Percentiles rank a stretch among this genome's conserved stretches.
These are phyloP conservation scores for Tephrocybe rancida DNA, from an alignment of 768 basidiomycete genomes.

Conservation along the genomic window DNA sequence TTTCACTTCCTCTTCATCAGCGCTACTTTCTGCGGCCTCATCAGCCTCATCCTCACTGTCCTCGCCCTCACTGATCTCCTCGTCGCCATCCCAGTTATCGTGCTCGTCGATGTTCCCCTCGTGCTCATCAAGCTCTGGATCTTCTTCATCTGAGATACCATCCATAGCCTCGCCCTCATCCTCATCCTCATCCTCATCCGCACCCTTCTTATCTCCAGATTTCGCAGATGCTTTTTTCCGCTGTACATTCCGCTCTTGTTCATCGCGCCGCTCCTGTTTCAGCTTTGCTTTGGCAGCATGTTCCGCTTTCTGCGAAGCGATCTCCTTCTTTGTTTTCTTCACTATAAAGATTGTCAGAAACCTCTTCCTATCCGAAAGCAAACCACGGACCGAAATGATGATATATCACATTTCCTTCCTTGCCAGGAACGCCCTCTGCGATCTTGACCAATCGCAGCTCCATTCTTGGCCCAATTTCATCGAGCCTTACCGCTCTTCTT, in stretches of 20 bases:
- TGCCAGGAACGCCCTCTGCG: slow-evolving; percentile 90
- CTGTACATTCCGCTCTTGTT: slow-evolving; percentile 90
- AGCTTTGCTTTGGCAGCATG: slow-evolving; percentile 80
- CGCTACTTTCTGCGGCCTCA: slow-evolving; percentile 43
- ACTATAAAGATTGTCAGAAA: slow-evolving; percentile 50
- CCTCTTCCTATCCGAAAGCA: slow-evolving; percentile 2
- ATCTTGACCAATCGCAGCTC: slow-evolving; percentile 94
- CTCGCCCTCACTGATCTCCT: slow-evolving; percentile 62
- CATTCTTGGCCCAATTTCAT: slow-evolving; percentile 95
- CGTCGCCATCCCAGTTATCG: slow-evolving; percentile 57
- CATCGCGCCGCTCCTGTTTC: slow-evolving; percentile 76
- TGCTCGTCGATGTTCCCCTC: slow-evolving; percentile 31
- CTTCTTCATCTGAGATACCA: slow-evolving; percentile 40
- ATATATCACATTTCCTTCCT: slow-evolving; percentile 90
- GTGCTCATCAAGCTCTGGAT: slow-evolving; percentile 37
- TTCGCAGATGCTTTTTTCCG: slow-evolving; percentile 63
- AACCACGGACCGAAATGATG: slow-evolving; percentile 83
- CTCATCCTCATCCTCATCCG: slow-evolving; percentile 31
- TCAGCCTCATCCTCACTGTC: slow-evolving; percentile 34
- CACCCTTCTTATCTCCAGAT: slow-evolving; percentile 16
- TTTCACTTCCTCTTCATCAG: slow-evolving; percentile 46
- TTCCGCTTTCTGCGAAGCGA: slow-evolving; percentile 63
- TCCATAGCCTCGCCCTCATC: slow-evolving; percentile 36
- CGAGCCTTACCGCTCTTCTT: slow-evolving; percentile 86
- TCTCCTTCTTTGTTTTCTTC: slow-evolving; percentile 85